Percentiles rank a stretch among this genome's conserved stretches.
Conservation (phyloP, 225 moss, liverwort and hornwort species). For the Asterella californica region DNA sequence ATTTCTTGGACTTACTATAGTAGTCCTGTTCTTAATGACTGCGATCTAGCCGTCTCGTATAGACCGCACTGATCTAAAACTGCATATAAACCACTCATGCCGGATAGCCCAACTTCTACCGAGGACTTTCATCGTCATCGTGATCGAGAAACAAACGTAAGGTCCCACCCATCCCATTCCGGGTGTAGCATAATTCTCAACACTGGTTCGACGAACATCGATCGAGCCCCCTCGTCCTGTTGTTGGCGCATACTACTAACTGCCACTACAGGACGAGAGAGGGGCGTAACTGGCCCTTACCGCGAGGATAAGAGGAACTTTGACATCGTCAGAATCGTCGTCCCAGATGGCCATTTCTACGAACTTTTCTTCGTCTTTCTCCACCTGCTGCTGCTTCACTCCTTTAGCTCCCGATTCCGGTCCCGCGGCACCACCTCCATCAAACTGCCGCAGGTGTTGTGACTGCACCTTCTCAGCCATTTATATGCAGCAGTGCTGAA, state of each 20-base stretch:
- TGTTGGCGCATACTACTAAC: not conserved
- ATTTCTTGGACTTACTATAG: not conserved
- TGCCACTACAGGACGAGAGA: not conserved
- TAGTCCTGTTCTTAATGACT: no score
- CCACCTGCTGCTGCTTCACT: not conserved
- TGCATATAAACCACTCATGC: no score
- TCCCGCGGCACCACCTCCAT: not conserved
- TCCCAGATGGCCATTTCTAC: constrained; percentile 3
- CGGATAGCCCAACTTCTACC: not conserved
- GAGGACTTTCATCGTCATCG: not conserved
- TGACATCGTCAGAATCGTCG: constrained; percentile 1
- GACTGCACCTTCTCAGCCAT: not conserved
- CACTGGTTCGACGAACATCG: not conserved
- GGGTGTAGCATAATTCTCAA: not conserved
- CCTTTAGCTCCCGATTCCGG: not conserved
- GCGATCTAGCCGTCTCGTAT: no score
- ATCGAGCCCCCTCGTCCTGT: not conserved
- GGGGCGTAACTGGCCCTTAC: not conserved
- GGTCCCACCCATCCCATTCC: not conserved
- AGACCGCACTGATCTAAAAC: no score
- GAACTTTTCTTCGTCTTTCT: not conserved
- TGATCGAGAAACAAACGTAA: not conserved
- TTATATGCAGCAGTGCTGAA: not conserved
- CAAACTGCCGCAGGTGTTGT: not conserved
- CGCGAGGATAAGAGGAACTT: not conserved